Evolutionary conservation across 768 basidiomycete species (phyloP).

Genomic region (Podaxis sp.): DNA sequence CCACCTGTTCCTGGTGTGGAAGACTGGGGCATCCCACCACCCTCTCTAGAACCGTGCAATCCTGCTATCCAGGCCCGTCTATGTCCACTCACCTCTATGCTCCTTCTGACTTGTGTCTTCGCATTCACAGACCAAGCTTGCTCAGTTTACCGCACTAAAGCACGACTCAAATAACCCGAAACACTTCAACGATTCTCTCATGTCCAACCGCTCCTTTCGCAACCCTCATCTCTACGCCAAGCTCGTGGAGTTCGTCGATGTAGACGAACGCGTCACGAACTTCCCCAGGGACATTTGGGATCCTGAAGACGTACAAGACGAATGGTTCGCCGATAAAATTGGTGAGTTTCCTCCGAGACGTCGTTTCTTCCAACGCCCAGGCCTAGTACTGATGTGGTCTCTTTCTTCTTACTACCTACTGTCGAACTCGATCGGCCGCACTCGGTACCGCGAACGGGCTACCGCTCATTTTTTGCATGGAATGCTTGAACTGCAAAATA

Average conservation of each 20-base stretch:
- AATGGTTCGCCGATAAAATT: slow-evolving; percentile 78
- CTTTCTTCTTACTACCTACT: slow-evolving; percentile 14
- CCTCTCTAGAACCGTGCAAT: slow-evolving; percentile 53
- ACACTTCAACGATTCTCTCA: slow-evolving; percentile 95
- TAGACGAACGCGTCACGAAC: slow-evolving; percentile 85
- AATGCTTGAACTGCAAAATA: neutral
- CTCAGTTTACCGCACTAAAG: slow-evolving; percentile 76
- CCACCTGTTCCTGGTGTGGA: slow-evolving; percentile 59
- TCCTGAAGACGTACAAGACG: slow-evolving; percentile 56
- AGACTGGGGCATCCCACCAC: slow-evolving; percentile 79
- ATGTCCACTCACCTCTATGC: neutral
- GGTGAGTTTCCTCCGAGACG: slow-evolving; percentile 48
- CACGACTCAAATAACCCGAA: slow-evolving; percentile 57
- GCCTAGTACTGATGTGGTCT: slow-evolving; percentile 25
- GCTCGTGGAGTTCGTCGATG: slow-evolving; percentile 91
- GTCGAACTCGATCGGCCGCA: neutral
- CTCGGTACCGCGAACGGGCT: slow-evolving; percentile 4
- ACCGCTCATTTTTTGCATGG: slow-evolving; percentile 19
- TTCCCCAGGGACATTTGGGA: slow-evolving; percentile 78
- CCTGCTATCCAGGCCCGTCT: slow-evolving; percentile 56
- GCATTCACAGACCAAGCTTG: slow-evolving; percentile 66
- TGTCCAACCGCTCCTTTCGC: slow-evolving; percentile 89
- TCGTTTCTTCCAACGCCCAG: neutral
- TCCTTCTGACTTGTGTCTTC: neutral
- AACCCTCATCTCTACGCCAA: slow-evolving; percentile 97